Percentiles rank a stretch among this genome's conserved stretches.
Evolutionary conservation across 2,329 filamentous ascomycete species (phyloP).

Genomic region (Raffaelea deltoideospora): DNA sequence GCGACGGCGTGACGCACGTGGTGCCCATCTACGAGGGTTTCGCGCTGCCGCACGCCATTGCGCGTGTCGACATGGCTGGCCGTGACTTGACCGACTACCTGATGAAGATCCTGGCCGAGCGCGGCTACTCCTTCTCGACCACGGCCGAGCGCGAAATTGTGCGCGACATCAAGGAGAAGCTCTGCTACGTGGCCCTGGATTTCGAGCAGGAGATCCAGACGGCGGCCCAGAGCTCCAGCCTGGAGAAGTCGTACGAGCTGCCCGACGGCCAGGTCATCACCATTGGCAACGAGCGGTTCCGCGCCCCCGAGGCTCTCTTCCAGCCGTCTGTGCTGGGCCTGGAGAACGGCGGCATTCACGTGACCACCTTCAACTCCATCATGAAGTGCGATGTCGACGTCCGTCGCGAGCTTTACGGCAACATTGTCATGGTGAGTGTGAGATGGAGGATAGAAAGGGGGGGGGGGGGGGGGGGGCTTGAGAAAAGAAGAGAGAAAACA

Average conservation of each 20-base stretch:
- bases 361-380: slow-evolving; percentile 99
- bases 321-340: slow-evolving; percentile 96
- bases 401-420: slow-evolving; percentile 99
- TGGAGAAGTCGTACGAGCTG: slow-evolving; percentile 99
- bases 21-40: slow-evolving; percentile 99
- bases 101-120: slow-evolving; percentile 99
- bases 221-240: slow-evolving; percentile 91
- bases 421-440: slow-evolving; percentile 95
- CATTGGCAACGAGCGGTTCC: slow-evolving; percentile 99
- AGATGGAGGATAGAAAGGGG: no score
- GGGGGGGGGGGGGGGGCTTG: not conserved
- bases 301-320: slow-evolving; percentile 98
- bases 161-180: slow-evolving; percentile 99
- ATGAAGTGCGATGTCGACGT: slow-evolving; percentile 99
- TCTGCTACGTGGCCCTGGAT: slow-evolving; percentile 99
- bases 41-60: slow-evolving; percentile 98
- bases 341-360: slow-evolving; percentile 97
- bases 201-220: slow-evolving; percentile 99
- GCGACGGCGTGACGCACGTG: slow-evolving; percentile 99
- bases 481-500: not conserved
- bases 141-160: slow-evolving; percentile 99
- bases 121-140: slow-evolving; percentile 98
- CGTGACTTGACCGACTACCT: slow-evolving; percentile 99
- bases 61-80: slow-evolving; percentile 99
- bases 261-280: slow-evolving; percentile 98